These are phyloP conservation scores for Lablab purpureus DNA, from an alignment of 306 rosid species.

Conservation along the genomic window DNA sequence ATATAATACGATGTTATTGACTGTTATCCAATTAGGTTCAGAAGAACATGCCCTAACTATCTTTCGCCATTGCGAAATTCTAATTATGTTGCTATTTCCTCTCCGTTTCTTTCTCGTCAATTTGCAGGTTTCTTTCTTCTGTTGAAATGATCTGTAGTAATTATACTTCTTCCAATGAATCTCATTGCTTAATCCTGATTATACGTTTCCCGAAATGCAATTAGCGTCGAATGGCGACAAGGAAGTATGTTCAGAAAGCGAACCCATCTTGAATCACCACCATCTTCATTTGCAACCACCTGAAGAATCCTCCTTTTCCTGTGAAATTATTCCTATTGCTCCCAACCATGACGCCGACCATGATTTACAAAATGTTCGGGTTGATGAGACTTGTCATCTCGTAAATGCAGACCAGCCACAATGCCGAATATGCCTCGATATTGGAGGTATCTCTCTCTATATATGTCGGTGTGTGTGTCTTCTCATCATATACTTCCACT, in stretches of 20 bases:
- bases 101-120: not conserved
- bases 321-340: conserved; percentile 71
- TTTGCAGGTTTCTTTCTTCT: conserved; percentile 61
- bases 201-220: conserved; percentile 74
- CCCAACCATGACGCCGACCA: conserved; percentile 27
- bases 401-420: conserved; percentile 79
- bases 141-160: conserved; percentile 69
- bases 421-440: conserved; percentile 97
- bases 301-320: conserved; percentile 69
- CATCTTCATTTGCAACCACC: conserved; percentile 56
- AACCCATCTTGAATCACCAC: conserved; percentile 84
- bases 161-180: conserved; percentile 62
- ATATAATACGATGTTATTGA: not conserved
- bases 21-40: not conserved
- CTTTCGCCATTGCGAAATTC: conserved; percentile 1
- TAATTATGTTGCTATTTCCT: conserved; percentile 1
- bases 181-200: conserved; percentile 53
- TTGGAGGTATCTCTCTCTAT: conserved; percentile 64
- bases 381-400: conserved; percentile 68
- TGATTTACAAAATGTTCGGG: conserved; percentile 56
- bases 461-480: not conserved
- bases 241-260: conserved; percentile 69
- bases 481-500: conserved; percentile 5
- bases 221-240: conserved; percentile 67
- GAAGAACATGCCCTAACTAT: not conserved